Evolutionary conservation across 805 yeast genomes (phyloP), one percentile per base, ranked within the genome.

Genomic region (Wickerhamomyces tratensis): DNA sequence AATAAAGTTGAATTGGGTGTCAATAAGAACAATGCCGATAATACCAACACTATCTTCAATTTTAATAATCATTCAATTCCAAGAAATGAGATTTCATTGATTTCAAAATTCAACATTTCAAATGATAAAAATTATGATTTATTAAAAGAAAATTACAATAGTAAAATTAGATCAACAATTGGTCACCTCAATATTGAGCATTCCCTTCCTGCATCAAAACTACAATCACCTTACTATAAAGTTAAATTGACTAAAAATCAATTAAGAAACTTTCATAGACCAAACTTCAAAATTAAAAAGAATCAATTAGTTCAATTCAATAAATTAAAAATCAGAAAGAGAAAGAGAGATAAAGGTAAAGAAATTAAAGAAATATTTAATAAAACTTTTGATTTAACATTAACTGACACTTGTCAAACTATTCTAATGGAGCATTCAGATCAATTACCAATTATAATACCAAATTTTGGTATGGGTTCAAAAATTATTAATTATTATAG

Each of bases 391-490:
- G 97, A 89, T 58, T 67, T 93, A 44, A 81, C 97, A 0, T 58
- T 82, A 6, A 87, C 95, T 31, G 98, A 93, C 56, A 74, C 86
- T 3, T 88, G 87, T 0, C 77, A 79, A 12, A 71, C 86, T 13
- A 77, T 87, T 46, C 69, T 86, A 41, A 68, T 88, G 69, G 98
- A 93, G 57, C 93, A 91, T 58, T 76, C 93, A 11, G 98, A 93
- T 59, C 95, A 93, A 60, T 69, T 69, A 41, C 98, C 98, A 1
- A 64, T 79, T 38, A 82, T 86, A 2, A 64, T 93, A 30, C 83
- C 91, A 5, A 86, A 86, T 46, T 86, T 83, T 59, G 98, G 98
- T 45, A 93, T 93, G 98, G 94, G 96, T 7, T 82, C 89, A 37
- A 93, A 91, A 58, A 65, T 93, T 45, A 85, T 93, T 51, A 93